phyloP scores from a whole-genome alignment of 805 yeast genomes.

The Candida takata region DNA sequence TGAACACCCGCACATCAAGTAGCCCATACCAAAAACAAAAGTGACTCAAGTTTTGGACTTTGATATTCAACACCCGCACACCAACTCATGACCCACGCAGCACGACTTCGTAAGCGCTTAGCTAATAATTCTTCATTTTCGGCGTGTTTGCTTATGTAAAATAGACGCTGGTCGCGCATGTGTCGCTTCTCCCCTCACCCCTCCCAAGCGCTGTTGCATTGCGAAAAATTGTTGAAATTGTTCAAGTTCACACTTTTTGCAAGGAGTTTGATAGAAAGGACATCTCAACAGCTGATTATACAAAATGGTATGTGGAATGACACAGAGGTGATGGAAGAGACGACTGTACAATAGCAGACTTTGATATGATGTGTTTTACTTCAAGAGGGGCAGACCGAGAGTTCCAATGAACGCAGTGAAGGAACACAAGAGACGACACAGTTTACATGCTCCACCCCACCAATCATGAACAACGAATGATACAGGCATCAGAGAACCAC shows the following conservation, averaged over 20 bases:
- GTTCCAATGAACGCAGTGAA: too few relatives aligned
- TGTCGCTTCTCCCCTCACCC: too few relatives aligned
- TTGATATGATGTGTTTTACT: background rate
- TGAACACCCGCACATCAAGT: too few relatives aligned
- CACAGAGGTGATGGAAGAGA: background rate
- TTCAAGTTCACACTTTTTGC: background rate
- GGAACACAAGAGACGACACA: too few relatives aligned
- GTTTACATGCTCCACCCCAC: too few relatives aligned
- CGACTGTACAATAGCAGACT: background rate
- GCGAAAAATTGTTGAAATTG: slow-evolving; percentile 6
- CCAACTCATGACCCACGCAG: background rate
- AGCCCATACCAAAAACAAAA: too few relatives aligned
- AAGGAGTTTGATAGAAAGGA: background rate
- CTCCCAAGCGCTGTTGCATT: background rate
- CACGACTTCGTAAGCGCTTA: background rate
- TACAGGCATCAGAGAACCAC: too few relatives aligned
- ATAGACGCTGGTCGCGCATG: too few relatives aligned
- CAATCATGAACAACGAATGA: too few relatives aligned
- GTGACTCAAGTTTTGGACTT: too few relatives aligned
- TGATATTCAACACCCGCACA: background rate
- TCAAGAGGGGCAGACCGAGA: too few relatives aligned
- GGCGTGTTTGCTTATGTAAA: background rate
- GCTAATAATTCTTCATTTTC: background rate
- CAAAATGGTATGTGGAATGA: slow-evolving; percentile 18
- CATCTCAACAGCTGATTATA: slow-evolving; percentile 10